Base-by-base conservation (phyloP, 495 filamentous ascomycete species). In the Neurospora sp. region DNA sequence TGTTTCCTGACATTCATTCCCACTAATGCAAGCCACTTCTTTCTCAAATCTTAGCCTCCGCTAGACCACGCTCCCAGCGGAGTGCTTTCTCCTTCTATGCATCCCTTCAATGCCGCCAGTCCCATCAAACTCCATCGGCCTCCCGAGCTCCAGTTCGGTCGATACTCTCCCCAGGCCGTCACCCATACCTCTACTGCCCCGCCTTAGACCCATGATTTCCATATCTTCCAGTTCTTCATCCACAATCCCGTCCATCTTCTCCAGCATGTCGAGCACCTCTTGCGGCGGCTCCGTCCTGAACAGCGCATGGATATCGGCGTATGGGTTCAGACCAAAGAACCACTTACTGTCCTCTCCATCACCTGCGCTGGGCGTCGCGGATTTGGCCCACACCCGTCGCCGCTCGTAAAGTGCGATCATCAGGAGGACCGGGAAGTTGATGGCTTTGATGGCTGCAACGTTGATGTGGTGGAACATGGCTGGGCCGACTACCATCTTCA, bases 381-480 rank as follows among this genome's bases (percentile, higher is more conserved):
- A 72, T 71, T 69, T 71, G 72, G 80, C 75, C 81, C 81, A 85
- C 37, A 83, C 75, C 2, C 74, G 75, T 24, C 83, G 80, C 19
- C 87, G 85, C 76, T 89, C 89, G 75, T 84, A 86, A n/a, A 87
- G 74, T 8, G 81, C 80, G 66, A 91, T 86, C 39, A 85, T 69
- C 11, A 90, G 77, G 0, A 91, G 81, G 0, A 90, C 71, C 0
- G 89, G 89, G 2, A 83, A 84, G 74, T 91, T 91, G 73, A 89
- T 79, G 9, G 81, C 74, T 10, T 88, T 84, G 24, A 90, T 85
- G 19, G 82, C 78, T 38, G 84, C 83, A 34, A 91, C 86, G 74
- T 91, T 90, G 77, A 89, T 81, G 73, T 87, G 88, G 80, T 91
- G 89, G 72, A 90, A 90, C 79, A 84, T 86, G 45, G 85, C 83